Evolutionary conservation across 306 rosid genomes (phyloP), one percentile per base, ranked within the genome.

Genomic region (Senna tora): DNA sequence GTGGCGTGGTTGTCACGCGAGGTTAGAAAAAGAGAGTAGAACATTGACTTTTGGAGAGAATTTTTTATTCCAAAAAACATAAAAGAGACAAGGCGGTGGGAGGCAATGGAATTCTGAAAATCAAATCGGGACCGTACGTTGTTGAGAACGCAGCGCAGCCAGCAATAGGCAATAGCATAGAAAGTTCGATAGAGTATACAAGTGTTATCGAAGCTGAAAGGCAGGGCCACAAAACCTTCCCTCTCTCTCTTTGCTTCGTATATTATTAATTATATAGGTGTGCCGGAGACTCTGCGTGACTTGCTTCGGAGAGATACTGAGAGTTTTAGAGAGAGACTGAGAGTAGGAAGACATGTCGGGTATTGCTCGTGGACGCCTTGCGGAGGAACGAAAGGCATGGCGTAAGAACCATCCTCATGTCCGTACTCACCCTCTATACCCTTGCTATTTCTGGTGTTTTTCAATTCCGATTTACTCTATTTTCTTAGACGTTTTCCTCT

Each of bases 351-450:
- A 49, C n/a, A 84, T 84, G 88, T 80, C 88, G 73, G 87, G 98
- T 63, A 93, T 93, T 71, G 93, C 98, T 75, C 96, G 97, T 49
- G 98, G 98, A 70, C 92, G 97, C 34, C 96, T 93, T 13, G 77
- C 97, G 4, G 98, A 90, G 86, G 98, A 93, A 67, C 87, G 97
- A 12, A 93, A 90, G 81, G 79, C 98, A 3, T 93, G 98, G 98
- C 90, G 96, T 43, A 88, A 84, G 88, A 93, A 90, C 69, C 98
- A 93, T 76, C 97, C 98, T 0, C 98, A 93, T 87, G 98, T 93
- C 22, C 28, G 98, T 90, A 66, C 39, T 7, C 34, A 34, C 41
- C 32, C 9, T 32, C 8, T 33, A 32, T 20, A n/a, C 3, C 14
- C 13, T 38, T 22, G 7, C 15, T 46, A 30, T 6, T 65, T 16